Conservation (phyloP, 495 filamentous ascomycete genomes). For the Penicillium tannophilum region DNA sequence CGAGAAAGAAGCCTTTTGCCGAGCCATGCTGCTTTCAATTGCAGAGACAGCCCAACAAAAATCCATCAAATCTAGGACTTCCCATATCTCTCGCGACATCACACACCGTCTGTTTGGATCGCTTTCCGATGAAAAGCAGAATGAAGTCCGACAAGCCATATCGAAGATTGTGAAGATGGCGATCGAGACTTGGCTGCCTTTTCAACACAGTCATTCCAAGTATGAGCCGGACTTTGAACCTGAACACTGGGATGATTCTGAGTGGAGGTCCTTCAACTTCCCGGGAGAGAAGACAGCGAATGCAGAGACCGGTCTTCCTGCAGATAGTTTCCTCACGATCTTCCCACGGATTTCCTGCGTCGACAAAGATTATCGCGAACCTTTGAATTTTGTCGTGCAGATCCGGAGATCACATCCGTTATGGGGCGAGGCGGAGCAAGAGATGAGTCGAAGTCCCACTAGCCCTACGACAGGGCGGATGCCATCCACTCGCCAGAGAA, state of each 20-base stretch:
- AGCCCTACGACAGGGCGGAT: neutral
- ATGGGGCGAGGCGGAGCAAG: neutral
- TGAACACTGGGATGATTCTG: neutral
- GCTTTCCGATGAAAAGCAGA: neutral
- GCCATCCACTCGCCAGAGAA: neutral
- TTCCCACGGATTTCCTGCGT: neutral
- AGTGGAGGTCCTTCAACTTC: neutral
- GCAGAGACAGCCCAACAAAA: neutral
- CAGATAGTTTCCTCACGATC: neutral
- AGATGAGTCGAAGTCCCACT: neutral
- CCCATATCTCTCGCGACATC: neutral
- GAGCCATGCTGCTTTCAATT: neutral
- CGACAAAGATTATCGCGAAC: neutral
- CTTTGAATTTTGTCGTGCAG: neutral
- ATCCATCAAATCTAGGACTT: neutral
- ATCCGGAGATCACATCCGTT: neutral
- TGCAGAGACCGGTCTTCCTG: neutral
- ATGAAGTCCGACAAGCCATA: neutral
- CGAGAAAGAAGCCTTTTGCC: neutral
- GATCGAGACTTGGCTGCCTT: neutral
- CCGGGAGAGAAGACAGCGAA: neutral
- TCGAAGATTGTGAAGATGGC: neutral
- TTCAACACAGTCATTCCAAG: neutral
- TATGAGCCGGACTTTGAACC: neutral
- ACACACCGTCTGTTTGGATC: neutral